These are phyloP conservation scores for Exophiala calicioides DNA, from an alignment of 2,329 filamentous ascomycete genomes.

Conservation along the genomic window DNA sequence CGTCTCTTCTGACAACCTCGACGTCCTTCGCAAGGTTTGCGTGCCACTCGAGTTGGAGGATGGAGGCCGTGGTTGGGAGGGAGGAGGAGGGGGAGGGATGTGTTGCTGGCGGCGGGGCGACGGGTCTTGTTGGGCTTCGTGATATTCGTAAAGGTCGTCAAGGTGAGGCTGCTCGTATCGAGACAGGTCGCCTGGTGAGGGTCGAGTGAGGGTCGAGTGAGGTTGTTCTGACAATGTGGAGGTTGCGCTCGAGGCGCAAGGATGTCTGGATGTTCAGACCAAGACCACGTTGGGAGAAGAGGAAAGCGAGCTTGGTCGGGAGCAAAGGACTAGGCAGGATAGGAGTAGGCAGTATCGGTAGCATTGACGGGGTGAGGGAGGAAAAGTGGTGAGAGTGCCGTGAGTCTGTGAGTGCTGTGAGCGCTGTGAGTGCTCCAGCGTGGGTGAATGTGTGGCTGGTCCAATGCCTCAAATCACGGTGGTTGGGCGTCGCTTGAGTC, in stretches of 20 bases:
- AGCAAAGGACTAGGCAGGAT: slow-evolving; percentile 18
- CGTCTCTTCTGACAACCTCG: slow-evolving; percentile 50
- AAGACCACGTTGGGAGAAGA: neutral
- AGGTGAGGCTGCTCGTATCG: slow-evolving; percentile 36
- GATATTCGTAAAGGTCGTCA: slow-evolving; percentile 58
- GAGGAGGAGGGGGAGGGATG: slow-evolving; percentile 21
- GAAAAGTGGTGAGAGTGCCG: slow-evolving; percentile 14
- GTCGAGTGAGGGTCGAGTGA: neutral
- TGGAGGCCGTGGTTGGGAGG: slow-evolving; percentile 36
- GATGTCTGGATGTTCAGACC: slow-evolving; percentile 7
- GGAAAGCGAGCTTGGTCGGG: slow-evolving; percentile 4
- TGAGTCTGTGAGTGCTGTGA: no score
- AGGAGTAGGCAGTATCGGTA: slow-evolving; percentile 16
- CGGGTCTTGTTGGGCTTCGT: slow-evolving; percentile 44
- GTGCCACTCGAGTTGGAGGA: slow-evolving; percentile 55
- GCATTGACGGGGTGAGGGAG: slow-evolving; percentile 20
- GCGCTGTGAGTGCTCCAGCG: no score
- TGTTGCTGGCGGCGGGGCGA: slow-evolving; percentile 32
- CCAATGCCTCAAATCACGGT: slow-evolving; percentile 24
- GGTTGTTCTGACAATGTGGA: slow-evolving; percentile 23
- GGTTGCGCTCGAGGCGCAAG: slow-evolving; percentile 25
- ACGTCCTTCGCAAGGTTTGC: slow-evolving; percentile 56
- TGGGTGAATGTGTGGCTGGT: slow-evolving; percentile 25
- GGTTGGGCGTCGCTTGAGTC: slow-evolving; percentile 23
- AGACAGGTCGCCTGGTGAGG: slow-evolving; percentile 38